Evolutionary conservation across 2,329 filamentous ascomycete genomes (phyloP), one percentile per base, ranked within the genome.

Genomic region (Chrysoporthe deuterocubensis): DNA sequence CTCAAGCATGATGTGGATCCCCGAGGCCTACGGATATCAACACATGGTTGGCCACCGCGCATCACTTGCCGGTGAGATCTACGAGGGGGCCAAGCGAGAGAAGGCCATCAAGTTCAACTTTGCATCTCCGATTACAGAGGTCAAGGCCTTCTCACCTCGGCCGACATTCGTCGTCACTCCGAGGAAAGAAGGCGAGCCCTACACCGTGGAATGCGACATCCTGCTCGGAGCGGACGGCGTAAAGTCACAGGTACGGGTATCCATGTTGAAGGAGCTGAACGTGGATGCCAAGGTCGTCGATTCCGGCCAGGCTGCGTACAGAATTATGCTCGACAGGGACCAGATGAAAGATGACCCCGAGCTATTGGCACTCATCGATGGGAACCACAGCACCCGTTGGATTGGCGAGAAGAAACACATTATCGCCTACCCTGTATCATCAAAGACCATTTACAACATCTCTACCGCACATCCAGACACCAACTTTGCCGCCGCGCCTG

Each of bases 11-110:
- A 76, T 75, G 14, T 87, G 89, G 71, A 84, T 91, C 66, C 76
- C 82, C 60, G 75, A 83, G 7, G 84, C 80, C 2, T 91, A 90
- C 71, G 81, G 81, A 26, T 89, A 89, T 74, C 84, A 86, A 6
- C 88, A 90, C 75, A 89, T 89, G 85, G 87, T 90, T 18, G 89
- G 88, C 21, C 89, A 91, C 73, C 84, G 89, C 34, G 80, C 84
- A 0, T 87, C 85, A 9, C 79, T 90, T 2, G 87, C 89, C 16
- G 81, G 81, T 32, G 82, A 83, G 1, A 77, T 90, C 14, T 90
- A 86, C 73, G 80, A 86, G 44, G 88, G 85, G 32, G 90, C 88
- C 75, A 79, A 85, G 71, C 76, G 77, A n/a, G 81, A 87, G 68
- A 75, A 82, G 32, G 77, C 77, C 2, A 86, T 90, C 73, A 85